These are phyloP conservation scores for Hypsizygus marmoreus DNA, from an alignment of 768 basidiomycete genomes.

Conservation along the genomic window DNA sequence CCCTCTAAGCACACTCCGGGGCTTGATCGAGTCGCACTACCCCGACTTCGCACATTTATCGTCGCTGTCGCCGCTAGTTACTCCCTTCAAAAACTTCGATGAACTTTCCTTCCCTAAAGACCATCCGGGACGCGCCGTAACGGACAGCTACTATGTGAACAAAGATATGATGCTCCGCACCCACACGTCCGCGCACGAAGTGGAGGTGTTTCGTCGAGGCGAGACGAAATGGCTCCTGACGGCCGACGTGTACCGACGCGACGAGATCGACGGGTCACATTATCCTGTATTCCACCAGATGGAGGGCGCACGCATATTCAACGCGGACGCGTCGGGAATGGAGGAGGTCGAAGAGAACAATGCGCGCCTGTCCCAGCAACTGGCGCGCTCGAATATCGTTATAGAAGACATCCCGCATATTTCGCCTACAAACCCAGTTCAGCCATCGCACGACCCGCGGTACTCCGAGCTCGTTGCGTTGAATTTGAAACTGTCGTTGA, in stretches of 20 bases:
- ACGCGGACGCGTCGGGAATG: constrained; percentile 56
- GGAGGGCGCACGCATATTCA: constrained; percentile 88
- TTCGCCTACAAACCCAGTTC: constrained; percentile 76
- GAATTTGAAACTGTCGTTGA: constrained; percentile 89
- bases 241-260: constrained; percentile 96
- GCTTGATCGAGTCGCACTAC: constrained; percentile 85
- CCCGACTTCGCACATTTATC: constrained; percentile 70
- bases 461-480: constrained; percentile 74
- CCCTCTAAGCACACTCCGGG: constrained; percentile 84
- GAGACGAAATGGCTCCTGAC: constrained; percentile 86
- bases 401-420: constrained; percentile 86
- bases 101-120: constrained; percentile 91
- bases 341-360: constrained; percentile 75
- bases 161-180: constrained; percentile 89
- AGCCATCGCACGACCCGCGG: constrained; percentile 72
- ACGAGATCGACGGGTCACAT: constrained; percentile 96
- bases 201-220: constrained; percentile 81
- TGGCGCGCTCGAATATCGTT: constrained; percentile 74
- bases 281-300: constrained; percentile 99
- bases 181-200: constrained; percentile 98
- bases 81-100: constrained; percentile 93
- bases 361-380: constrained; percentile 52
- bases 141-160: constrained; percentile 97
- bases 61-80: constrained; percentile 86
- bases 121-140: constrained; percentile 88